These are phyloP conservation scores for Leccinum fibrillosum DNA, from an alignment of 768 basidiomycete species.

Conservation along the genomic window DNA sequence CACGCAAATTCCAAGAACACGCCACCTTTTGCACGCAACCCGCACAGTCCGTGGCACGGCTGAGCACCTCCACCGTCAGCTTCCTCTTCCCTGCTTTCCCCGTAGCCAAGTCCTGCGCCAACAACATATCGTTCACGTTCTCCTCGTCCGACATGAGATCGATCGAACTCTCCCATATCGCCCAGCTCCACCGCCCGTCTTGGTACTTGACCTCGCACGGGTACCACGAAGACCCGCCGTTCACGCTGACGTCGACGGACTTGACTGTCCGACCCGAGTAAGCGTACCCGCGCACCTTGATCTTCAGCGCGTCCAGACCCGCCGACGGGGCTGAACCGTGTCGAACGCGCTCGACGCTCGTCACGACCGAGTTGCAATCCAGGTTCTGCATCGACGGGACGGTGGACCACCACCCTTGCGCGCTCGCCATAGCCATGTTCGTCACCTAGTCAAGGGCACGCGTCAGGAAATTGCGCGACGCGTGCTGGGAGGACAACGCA, in stretches of 20 bases:
- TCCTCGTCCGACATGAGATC: constrained; percentile 25
- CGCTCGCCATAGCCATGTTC: constrained; percentile 22
- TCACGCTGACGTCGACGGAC: constrained; percentile 48
- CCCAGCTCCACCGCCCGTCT: constrained; percentile 71
- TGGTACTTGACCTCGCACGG: constrained; percentile 53
- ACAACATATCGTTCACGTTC: constrained; percentile 12
- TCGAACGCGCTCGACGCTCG: constrained; percentile 15
- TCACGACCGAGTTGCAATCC: constrained; percentile 62
- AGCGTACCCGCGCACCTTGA: constrained; percentile 53
- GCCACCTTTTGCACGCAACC: constrained; percentile 49
- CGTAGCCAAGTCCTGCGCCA: neutral
- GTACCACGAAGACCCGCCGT: constrained; percentile 52
- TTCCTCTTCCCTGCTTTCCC: constrained; percentile 15
- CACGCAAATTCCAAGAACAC: constrained; percentile 63
- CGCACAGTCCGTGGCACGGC: constrained; percentile 50
- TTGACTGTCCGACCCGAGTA: constrained; percentile 46
- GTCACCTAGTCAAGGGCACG: constrained; percentile 18
- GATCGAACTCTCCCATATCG: constrained; percentile 59
- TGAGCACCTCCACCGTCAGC: constrained; percentile 28
- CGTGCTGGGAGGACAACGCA: constrained; percentile 20
- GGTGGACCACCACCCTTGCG: constrained; percentile 44
- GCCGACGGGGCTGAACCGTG: neutral
- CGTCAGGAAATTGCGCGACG: neutral
- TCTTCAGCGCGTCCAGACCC: constrained; percentile 21
- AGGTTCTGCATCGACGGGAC: constrained; percentile 57